phyloP scores from a whole-genome alignment of 371 early-diverging fungal species.

The Mucor ambiguus region DNA sequence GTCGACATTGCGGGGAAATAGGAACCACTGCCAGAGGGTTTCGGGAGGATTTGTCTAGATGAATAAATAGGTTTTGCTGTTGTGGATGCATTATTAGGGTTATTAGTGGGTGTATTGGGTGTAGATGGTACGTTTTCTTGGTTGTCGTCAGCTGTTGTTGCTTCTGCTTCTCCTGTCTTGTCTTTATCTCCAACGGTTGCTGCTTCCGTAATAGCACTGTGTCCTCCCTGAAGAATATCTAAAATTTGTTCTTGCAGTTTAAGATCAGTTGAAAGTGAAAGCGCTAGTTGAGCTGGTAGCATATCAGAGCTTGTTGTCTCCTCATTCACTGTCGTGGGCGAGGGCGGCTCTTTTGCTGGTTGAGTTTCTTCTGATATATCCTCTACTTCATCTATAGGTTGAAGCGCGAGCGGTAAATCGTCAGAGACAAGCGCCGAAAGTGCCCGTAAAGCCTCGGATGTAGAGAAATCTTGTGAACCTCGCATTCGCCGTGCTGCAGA shows the following conservation, averaged over 20 bases:
- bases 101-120: conserved; percentile 1
- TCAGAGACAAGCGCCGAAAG: conserved; percentile 27
- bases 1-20: background rate
- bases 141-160: no score
- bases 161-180: background rate
- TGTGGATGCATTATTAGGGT: background rate
- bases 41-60: conserved; percentile 31
- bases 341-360: background rate
- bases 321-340: background rate
- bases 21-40: conserved; percentile 23
- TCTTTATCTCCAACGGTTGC: background rate
- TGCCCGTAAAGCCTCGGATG: conserved; percentile 33
- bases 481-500: conserved; percentile 31
- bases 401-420: conserved; percentile 20
- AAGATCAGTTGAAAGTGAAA: conserved; percentile 11
- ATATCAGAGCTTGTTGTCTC: background rate
- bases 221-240: conserved; percentile 26
- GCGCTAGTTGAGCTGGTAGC: conserved; percentile 8
- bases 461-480: conserved; percentile 29
- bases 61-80: conserved; percentile 5
- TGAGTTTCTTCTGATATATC: background rate
- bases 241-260: conserved; percentile 37
- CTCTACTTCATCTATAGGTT: conserved; percentile 19
- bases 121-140: conserved; percentile 6
- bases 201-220: background rate